Percentiles rank a stretch among this genome's conserved stretches.
Evolutionary conservation across 179 eudicot species (phyloP).

Genomic region (Patellifolia procumbens): DNA sequence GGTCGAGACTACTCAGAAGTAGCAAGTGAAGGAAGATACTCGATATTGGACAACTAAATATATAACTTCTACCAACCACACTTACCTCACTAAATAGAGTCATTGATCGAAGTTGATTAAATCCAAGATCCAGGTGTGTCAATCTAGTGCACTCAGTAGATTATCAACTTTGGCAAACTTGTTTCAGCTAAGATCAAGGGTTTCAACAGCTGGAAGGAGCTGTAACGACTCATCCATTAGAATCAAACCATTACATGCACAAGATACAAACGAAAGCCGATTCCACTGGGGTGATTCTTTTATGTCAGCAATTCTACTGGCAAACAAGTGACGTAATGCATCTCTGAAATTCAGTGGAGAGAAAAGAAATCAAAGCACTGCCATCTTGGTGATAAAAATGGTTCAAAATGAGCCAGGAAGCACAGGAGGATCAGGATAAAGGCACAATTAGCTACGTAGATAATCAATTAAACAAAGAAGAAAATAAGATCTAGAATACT

Average conservation of each 20-base stretch:
- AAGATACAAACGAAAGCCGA: slow-evolving; percentile 76
- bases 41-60: not conserved
- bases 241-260: slow-evolving; percentile 74
- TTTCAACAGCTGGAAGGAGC: slow-evolving; percentile 75
- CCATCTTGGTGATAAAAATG: not conserved
- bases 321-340: slow-evolving; percentile 91
- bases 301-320: slow-evolving; percentile 83
- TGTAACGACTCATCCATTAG: slow-evolving; percentile 87
- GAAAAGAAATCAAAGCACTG: slow-evolving; percentile 1
- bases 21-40: not conserved
- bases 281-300: slow-evolving; percentile 77
- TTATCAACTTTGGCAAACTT: slow-evolving; percentile 88
- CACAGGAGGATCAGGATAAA: not conserved
- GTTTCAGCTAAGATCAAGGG: slow-evolving; percentile 91
- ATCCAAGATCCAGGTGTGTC: slow-evolving; percentile 88
- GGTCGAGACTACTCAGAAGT: not conserved
- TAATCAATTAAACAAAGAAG: not conserved
- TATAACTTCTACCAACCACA: slow-evolving; percentile 15
- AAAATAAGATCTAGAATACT: not conserved
- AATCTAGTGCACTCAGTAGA: slow-evolving; percentile 70
- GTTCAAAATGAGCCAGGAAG: not conserved
- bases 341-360: slow-evolving; percentile 50
- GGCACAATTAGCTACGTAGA: not conserved
- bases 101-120: slow-evolving; percentile 81
- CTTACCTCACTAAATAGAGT: slow-evolving; percentile 71